Evolutionary conservation across 768 basidiomycete species (phyloP).

Genomic region (Boletus rubropictus): DNA sequence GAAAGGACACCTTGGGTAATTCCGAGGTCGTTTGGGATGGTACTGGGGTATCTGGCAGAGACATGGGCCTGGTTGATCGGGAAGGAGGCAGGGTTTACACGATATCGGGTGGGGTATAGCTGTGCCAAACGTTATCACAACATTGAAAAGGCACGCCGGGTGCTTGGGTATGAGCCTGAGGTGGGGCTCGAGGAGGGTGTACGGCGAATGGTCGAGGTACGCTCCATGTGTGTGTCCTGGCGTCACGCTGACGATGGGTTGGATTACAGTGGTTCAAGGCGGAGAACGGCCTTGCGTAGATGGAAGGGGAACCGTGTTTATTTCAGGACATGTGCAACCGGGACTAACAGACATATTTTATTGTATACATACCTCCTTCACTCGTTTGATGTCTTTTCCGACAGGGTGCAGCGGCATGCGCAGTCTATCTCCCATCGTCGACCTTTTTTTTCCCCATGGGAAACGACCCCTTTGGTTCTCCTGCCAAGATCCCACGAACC

Average conservation of each 20-base stretch:
- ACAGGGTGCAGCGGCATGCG: no score
- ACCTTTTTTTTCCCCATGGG: no score
- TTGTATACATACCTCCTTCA: slow-evolving; percentile 4
- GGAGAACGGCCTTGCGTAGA: slow-evolving; percentile 27
- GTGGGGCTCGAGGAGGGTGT: slow-evolving; percentile 88
- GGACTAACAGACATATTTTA: not conserved
- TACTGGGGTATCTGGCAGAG: slow-evolving; percentile 69
- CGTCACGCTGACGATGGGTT: not conserved
- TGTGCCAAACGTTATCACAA: slow-evolving; percentile 85
- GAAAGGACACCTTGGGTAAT: slow-evolving; percentile 42
- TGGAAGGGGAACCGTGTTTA: not conserved
- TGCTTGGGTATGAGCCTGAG: slow-evolving; percentile 91
- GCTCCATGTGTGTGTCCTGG: slow-evolving; percentile 18
- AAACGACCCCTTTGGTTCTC: no score
- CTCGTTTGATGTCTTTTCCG: not conserved
- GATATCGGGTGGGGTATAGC: slow-evolving; percentile 74
- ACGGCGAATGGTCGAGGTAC: slow-evolving; percentile 66
- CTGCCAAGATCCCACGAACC: no score
- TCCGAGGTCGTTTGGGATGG: slow-evolving; percentile 59
- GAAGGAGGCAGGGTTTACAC: slow-evolving; percentile 80
- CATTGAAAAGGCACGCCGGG: slow-evolving; percentile 85
- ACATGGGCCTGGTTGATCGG: slow-evolving; percentile 67
- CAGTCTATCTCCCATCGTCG: no score
- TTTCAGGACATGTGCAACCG: no score
- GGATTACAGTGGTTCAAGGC: slow-evolving; percentile 25